These are phyloP conservation scores for Mycena haematopus DNA, from an alignment of 768 basidiomycete species.

Conservation along the genomic window DNA sequence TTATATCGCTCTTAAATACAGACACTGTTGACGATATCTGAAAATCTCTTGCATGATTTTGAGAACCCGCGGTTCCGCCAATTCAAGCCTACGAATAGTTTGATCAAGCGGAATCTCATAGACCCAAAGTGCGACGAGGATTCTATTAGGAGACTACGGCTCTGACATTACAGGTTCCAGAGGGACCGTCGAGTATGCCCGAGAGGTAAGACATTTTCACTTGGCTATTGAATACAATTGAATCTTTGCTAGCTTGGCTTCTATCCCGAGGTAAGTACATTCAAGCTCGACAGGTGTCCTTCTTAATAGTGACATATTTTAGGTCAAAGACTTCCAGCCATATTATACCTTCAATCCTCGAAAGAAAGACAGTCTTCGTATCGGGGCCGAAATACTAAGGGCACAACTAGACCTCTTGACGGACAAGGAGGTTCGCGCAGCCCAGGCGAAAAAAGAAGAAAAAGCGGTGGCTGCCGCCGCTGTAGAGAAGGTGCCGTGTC, in stretches of 20 bases:
- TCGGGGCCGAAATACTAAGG: conserved; percentile 69
- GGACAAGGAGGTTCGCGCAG: conserved; percentile 54
- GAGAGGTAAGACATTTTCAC: conserved; percentile 59
- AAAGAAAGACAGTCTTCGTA: conserved; percentile 58
- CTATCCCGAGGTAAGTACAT: conserved; percentile 64
- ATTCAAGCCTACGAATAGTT: conserved; percentile 78
- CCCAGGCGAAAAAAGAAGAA: conserved; percentile 57
- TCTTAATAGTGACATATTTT: conserved; percentile 11
- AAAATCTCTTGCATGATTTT: conserved; percentile 77
- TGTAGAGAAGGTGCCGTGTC: conserved; percentile 56
- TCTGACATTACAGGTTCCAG: conserved; percentile 6
- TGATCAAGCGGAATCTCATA: conserved; percentile 70
- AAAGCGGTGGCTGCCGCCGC: conserved; percentile 63
- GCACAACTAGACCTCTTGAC: conserved; percentile 64
- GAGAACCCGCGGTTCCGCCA: conserved; percentile 72
- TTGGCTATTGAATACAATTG: conserved; percentile 22
- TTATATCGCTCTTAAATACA: conserved; percentile 37
- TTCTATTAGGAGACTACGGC: neutral
- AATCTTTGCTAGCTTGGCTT: conserved; percentile 67
- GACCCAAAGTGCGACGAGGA: conserved; percentile 53
- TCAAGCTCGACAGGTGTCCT: conserved; percentile 11
- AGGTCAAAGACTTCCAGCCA: conserved; percentile 79
- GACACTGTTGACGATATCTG: conserved; percentile 72
- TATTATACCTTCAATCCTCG: conserved; percentile 67
- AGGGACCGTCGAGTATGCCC: conserved; percentile 81